Conservation (phyloP, 331 rosid genomes). For the Rhamnella rubrinervis region DNA sequence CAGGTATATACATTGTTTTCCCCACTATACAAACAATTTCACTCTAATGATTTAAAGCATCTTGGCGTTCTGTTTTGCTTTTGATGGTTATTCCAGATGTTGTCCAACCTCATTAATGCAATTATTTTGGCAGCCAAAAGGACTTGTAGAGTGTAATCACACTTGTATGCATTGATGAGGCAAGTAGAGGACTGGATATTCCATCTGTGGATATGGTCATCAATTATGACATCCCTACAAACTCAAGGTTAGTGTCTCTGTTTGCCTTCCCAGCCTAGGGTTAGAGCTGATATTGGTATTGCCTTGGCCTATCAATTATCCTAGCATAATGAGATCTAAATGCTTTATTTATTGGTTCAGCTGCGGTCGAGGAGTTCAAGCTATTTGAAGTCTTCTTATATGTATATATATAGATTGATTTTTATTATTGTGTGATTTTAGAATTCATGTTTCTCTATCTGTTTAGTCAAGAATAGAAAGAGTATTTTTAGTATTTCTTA, state of each 20-base stretch:
- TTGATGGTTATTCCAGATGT: not conserved
- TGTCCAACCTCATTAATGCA: slow-evolving; percentile 5
- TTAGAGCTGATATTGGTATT: not conserved
- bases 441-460: too few species aligned
- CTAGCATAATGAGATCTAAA: not conserved
- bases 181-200: slow-evolving; percentile 93
- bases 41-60: slow-evolving; percentile 4
- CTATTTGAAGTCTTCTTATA: too few species aligned
- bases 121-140: slow-evolving; percentile 55
- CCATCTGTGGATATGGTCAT: slow-evolving; percentile 88
- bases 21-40: not conserved
- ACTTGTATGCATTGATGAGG: slow-evolving; percentile 86
- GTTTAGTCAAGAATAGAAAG: not conserved
- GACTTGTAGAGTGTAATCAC: slow-evolving; percentile 74
- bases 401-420: too few species aligned
- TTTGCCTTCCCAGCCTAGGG: not conserved
- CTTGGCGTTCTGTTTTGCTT: not conserved
- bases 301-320: not conserved
- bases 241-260: slow-evolving; percentile 61
- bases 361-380: too few species aligned
- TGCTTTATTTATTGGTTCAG: too few species aligned
- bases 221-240: slow-evolving; percentile 84
- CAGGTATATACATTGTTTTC: slow-evolving; percentile 49
- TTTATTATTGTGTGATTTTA: not conserved
- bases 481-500: not conserved